These are phyloP conservation scores for Hyphopichia homilentoma DNA, from an alignment of 805 yeast genomes.

Conservation along the genomic window DNA sequence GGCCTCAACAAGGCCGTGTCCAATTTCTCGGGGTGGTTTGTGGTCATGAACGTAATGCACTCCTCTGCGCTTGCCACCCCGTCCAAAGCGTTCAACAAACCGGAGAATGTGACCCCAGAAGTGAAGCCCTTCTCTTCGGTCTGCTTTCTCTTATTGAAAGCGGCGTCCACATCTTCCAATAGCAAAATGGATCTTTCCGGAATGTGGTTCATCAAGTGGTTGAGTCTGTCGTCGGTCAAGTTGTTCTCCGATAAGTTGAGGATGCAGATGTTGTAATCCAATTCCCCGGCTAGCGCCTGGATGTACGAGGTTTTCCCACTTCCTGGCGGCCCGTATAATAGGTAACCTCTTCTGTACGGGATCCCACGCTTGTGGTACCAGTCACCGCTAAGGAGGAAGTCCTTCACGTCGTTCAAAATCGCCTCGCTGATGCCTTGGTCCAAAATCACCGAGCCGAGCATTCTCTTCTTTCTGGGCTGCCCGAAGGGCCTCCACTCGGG, in stretches of 20 bases:
- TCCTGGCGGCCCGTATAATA: slow-evolving; percentile 96
- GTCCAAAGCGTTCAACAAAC: slow-evolving; percentile 87
- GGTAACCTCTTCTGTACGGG: slow-evolving; percentile 92
- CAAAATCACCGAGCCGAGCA: slow-evolving; percentile 79
- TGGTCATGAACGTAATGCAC: slow-evolving; percentile 95
- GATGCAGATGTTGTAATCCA: slow-evolving; percentile 93
- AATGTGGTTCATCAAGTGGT: slow-evolving; percentile 93
- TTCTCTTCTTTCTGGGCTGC: slow-evolving; percentile 83
- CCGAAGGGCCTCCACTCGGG: slow-evolving; percentile 99
- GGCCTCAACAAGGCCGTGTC: slow-evolving; percentile 95
- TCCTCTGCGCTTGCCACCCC: slow-evolving; percentile 98
- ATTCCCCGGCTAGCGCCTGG: slow-evolving; percentile 93
- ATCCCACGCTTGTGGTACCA: slow-evolving; percentile 98
- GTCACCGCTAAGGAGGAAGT: slow-evolving; percentile 71
- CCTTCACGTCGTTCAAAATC: slow-evolving; percentile 69
- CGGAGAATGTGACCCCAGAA: slow-evolving; percentile 94
- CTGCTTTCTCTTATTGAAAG: slow-evolving; percentile 80
- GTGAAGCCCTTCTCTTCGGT: slow-evolving; percentile 70
- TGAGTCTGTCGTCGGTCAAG: slow-evolving; percentile 89
- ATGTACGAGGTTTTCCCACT: slow-evolving; percentile 94
- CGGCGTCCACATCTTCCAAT: slow-evolving; percentile 94
- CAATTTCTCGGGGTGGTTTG: slow-evolving; percentile 91
- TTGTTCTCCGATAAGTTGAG: slow-evolving; percentile 87
- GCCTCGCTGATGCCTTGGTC: slow-evolving; percentile 69
- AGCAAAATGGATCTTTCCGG: slow-evolving; percentile 84